Evolutionary conservation across 2,329 filamentous ascomycete species (phyloP).

Genomic region (Gremmenia infestans): DNA sequence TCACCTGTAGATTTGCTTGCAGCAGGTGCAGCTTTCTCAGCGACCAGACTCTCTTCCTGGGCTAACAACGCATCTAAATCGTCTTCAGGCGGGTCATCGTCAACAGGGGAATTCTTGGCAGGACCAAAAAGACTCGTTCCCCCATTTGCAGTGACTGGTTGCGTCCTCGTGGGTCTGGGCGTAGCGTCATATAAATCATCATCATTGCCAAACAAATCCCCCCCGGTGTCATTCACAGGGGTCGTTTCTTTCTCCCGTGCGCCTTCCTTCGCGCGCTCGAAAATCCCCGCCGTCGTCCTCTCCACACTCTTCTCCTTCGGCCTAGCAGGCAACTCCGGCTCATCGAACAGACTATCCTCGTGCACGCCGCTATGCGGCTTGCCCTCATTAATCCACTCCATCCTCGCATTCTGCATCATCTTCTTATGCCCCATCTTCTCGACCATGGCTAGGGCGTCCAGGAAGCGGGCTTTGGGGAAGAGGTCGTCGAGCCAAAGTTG

Average conservation of each 20-base stretch:
- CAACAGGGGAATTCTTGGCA: conserved; percentile 10
- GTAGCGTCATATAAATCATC: conserved; percentile 49
- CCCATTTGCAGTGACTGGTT: conserved; percentile 17
- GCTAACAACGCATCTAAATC: conserved; percentile 29
- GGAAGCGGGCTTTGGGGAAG: conserved; percentile 90
- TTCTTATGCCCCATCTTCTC: conserved; percentile 91
- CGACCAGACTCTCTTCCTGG: conserved; percentile 13
- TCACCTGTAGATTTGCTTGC: no score
- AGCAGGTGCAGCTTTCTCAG: not conserved
- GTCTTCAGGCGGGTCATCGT: conserved; percentile 37
- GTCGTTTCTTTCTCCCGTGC: conserved; percentile 26
- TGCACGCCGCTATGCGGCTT: conserved; percentile 42
- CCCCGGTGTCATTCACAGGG: not conserved
- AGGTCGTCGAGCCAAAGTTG: conserved; percentile 96
- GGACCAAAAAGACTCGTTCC: conserved; percentile 24
- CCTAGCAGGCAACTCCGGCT: conserved; percentile 23
- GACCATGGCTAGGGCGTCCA: conserved; percentile 82
- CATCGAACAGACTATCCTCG: conserved; percentile 28
- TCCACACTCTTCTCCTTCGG: conserved; percentile 26
- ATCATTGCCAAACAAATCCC: not conserved
- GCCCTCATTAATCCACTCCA: conserved; percentile 78
- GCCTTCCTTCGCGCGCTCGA: conserved; percentile 24
- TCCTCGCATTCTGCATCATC: conserved; percentile 66
- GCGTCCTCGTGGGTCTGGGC: conserved; percentile 31
- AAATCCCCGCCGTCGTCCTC: conserved; percentile 35